Evolutionary conservation across 371 early-diverging fungal genomes (phyloP), one percentile per base, ranked within the genome.

Genomic region (Rhizopus microsporus): DNA sequence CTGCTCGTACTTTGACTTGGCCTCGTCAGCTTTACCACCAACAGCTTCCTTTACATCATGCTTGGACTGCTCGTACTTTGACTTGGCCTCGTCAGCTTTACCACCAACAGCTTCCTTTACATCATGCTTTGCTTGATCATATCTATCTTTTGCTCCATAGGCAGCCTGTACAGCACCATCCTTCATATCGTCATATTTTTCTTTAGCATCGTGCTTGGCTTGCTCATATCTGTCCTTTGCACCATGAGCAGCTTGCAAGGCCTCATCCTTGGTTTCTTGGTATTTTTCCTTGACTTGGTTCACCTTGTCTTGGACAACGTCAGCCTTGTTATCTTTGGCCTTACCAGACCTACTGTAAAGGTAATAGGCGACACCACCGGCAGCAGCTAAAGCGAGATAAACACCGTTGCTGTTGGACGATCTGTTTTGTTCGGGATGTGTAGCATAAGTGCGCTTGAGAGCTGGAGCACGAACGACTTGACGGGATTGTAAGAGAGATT

Each of bases 301-400:
- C 55, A 61, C 54, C 60, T 23, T 23, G 23, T 23, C 23, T 23
- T 23, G 23, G 23, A 23, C 23, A 2, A 23, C 23, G 0, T 23
- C 23, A 23, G 2, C 23, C 23, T 23, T 23, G 23, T 23, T 32
- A n/a, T 30, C 54, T 54, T 43, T 54, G 15, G 15, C 29, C 30
- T 42, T 43, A 29, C 35, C 35, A 29, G 51, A 40, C 31, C 37
- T 59, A 39, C 54, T 29, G n/a, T 64, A 59, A 31, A 64, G 50
- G 43, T 64, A 64, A 30, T 55, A 64, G 3, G 59, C 56, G 8
- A 50, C 31, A 39, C 59, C 64, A 29, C 44, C 51, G 9, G 48
- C 55, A 34, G 55, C 64, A 29, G 43, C 43, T 15, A 49, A 16
- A 33, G 50, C 59, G 9, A 64, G 40, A 13, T 55, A 15, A 9